Conservation (phyloP, 2,329 filamentous ascomycete genomes). For the Thermomyces lanuginosus region DNA sequence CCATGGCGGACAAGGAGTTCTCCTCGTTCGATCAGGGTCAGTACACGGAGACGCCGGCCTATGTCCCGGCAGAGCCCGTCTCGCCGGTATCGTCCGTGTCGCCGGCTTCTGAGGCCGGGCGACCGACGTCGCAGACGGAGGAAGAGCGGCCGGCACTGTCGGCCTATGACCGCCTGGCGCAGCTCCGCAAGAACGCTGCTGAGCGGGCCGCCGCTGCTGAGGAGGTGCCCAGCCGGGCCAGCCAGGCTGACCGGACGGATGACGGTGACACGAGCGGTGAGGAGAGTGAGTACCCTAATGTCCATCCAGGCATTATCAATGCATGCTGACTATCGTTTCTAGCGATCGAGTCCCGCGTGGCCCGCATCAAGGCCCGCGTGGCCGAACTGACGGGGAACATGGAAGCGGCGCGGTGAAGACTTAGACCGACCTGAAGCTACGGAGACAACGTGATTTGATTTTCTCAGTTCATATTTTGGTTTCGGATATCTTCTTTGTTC, state of each 20-base stretch:
- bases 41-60: constrained; percentile 69
- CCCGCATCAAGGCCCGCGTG: constrained; percentile 92
- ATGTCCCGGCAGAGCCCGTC: constrained; percentile 43
- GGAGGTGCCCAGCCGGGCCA: constrained; percentile 47
- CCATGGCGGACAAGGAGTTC: constrained; percentile 35
- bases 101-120: constrained; percentile 6
- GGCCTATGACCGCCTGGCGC: constrained; percentile 74
- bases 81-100: constrained; percentile 26
- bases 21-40: constrained; percentile 76
- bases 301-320: background rate
- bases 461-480: too few species aligned
- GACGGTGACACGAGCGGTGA: constrained; percentile 88
- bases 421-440: too few species aligned
- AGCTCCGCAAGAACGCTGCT: constrained; percentile 87
- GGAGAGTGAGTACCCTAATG: constrained; percentile 53
- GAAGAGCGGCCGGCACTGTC: constrained; percentile 3
- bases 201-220: constrained; percentile 54
- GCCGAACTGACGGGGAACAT: constrained; percentile 82
- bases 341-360: constrained; percentile 93
- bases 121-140: constrained; percentile 10
- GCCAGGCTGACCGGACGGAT: constrained; percentile 46
- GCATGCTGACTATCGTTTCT: constrained; percentile 13
- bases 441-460: too few species aligned
- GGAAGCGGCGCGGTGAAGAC: constrained; percentile 37
- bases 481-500: too few species aligned